Evolutionary conservation across 495 filamentous ascomycete genomes (phyloP).

Genomic region (Penicillium longicatenatum): DNA sequence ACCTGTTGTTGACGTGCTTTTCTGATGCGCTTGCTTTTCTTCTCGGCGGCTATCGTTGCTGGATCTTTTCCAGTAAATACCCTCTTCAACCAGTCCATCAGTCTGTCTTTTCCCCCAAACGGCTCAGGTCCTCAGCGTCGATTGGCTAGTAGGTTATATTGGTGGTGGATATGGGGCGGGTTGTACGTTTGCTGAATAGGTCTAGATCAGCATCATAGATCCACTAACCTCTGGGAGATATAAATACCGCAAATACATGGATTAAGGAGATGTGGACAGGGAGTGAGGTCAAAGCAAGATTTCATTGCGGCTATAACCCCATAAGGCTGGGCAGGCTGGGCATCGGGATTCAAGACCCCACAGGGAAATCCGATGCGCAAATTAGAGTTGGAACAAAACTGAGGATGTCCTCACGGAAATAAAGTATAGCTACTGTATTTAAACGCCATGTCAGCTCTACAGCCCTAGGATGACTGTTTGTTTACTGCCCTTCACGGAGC

Average conservation of each 20-base stretch:
- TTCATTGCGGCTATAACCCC: background rate
- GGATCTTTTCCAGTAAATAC: slow-evolving; percentile 6
- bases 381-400: background rate
- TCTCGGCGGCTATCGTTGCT: slow-evolving; percentile 2
- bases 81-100: slow-evolving; percentile 6
- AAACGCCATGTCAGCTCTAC: too few species aligned
- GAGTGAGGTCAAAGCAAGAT: background rate
- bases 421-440: too few species aligned
- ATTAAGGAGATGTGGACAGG: background rate
- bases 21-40: slow-evolving; percentile 2
- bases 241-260: background rate
- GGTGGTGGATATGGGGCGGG: background rate
- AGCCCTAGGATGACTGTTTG: background rate
- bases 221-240: background rate
- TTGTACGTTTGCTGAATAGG: background rate
- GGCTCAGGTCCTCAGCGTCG: background rate
- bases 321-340: background rate
- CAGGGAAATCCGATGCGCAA: too few species aligned
- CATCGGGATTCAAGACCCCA: background rate
- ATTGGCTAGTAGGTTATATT: background rate
- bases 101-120: background rate
- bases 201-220: background rate
- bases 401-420: background rate
- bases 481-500: background rate
- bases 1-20: slow-evolving; percentile 2